Evolutionary conservation across 208 protist genomes (phyloP), one percentile per base, ranked within the genome.

Genomic region (Blechomonas ayalai): DNA sequence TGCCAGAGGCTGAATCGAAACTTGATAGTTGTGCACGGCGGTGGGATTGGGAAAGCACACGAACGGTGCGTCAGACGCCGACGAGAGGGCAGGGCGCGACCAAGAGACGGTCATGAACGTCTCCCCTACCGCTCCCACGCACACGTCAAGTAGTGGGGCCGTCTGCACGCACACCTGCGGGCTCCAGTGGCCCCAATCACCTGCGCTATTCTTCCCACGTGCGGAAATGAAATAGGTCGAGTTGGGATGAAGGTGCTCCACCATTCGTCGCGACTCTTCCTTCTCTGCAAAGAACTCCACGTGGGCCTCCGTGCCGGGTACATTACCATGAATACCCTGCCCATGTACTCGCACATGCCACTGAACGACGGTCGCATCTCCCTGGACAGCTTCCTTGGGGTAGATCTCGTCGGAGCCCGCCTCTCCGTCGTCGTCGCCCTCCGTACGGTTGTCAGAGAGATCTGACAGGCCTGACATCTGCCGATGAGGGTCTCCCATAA

Each of bases 101-200:
- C 88, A 95, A 4, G 56, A 59, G 15, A 94, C 43, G 48, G 81
- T 60, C 35, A 92, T 59, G 52, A 92, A 93, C 8, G 83, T 91
- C 59, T 96, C 89, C 1, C 85, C 87, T 12, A 85, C 55, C 39
- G 56, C 67, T 28, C 83, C 69, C 15, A 91, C 64, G 18, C 42
- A 45, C 9, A 84, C 52, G 19, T 57, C 55, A 19, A 96, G 65
- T 40, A 91, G 67, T 32, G 84, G 85, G 42, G 75, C 81, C 33
- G 89, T 94, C 9, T 62, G 49, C 10, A 90, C 65, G 20, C 47
- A 53, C 16, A 71, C 55, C 13, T 63, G 55, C 15, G 62, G 49
- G 61, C 80, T 86, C 83, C 84, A 96, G 59, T 91, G 79, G 34
- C 89, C 89, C 85, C 89, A 96, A 32, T 83, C 67, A 16, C 73